A percentile compares a stretch with the other conserved stretches of the same genome.
Conservation (phyloP, 345 rosid species). For the Hirschfeldia incana region DNA sequence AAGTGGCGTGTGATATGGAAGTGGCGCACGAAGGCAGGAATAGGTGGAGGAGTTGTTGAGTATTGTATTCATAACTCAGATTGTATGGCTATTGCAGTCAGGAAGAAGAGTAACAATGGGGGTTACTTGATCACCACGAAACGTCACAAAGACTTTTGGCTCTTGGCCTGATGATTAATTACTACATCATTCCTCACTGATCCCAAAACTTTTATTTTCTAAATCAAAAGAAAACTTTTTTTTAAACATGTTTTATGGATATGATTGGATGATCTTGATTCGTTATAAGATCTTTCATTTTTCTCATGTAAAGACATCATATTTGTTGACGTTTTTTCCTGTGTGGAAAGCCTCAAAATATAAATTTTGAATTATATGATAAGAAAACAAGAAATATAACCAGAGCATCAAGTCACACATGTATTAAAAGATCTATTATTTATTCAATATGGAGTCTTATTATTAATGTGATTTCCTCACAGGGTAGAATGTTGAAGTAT, state of each 20-base stretch:
- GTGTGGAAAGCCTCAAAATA: not conserved
- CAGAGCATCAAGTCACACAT: not conserved
- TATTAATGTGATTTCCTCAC: no score
- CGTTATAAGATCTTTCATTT: not conserved
- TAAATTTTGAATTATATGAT: not conserved
- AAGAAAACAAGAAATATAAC: not conserved
- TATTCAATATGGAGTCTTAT: not conserved
- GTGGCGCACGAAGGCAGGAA: not conserved
- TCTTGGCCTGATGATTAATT: not conserved
- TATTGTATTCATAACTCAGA: not conserved
- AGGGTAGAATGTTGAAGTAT: no score
- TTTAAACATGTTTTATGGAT: not conserved
- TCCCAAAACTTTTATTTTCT: not conserved
- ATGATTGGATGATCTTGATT: not conserved
- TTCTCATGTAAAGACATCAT: not conserved
- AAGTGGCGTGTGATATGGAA: constrained; percentile 66
- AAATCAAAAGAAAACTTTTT: not conserved
- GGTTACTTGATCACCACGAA: not conserved
- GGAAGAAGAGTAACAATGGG: not conserved
- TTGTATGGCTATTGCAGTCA: not conserved
- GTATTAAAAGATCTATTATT: not conserved
- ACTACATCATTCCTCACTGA: not conserved
- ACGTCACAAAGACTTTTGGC: not conserved
- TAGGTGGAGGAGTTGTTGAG: not conserved
- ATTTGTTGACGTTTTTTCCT: not conserved